A percentile compares a stretch with the other conserved stretches of the same genome.
phyloP scores from a whole-genome alignment of 176 grass and related monocot genomes.

The Musa troglodytarum region DNA sequence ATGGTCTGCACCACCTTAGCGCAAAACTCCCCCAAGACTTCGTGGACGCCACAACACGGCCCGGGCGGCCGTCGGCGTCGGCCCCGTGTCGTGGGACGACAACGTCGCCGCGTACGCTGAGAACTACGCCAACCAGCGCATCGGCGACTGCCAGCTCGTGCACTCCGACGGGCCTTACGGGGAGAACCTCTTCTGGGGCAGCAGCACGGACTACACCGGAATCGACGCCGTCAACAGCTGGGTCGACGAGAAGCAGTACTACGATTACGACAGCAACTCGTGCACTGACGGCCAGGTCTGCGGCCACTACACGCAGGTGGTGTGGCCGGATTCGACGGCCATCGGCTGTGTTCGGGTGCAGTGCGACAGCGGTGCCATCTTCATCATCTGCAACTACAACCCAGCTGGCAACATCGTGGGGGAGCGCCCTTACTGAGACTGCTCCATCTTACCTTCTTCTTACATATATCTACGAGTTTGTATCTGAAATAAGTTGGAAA shows the following conservation, averaged over 20 bases:
- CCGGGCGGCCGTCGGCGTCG: too few relatives aligned
- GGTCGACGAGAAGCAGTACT: not conserved
- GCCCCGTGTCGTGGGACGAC: too few relatives aligned
- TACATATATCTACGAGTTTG: too few relatives aligned
- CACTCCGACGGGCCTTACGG: too few relatives aligned
- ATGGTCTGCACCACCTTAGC: too few relatives aligned
- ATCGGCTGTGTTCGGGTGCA: not conserved
- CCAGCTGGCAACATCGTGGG: not conserved
- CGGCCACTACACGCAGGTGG: not conserved
- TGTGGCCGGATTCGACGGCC: not conserved
- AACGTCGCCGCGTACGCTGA: too few relatives aligned
- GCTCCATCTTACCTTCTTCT: too few relatives aligned
- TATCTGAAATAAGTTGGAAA: too few relatives aligned
- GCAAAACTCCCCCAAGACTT: too few relatives aligned
- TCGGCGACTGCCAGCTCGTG: too few relatives aligned
- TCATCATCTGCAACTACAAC: not conserved
- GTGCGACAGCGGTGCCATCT: not conserved
- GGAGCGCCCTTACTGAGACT: not conserved
- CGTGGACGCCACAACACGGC: too few relatives aligned
- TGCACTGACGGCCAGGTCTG: not conserved
- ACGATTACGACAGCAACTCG: not conserved
- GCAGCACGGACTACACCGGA: not conserved
- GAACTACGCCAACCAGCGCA: too few relatives aligned
- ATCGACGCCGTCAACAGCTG: not conserved
- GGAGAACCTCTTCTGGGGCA: not conserved